Evolutionary conservation across 805 yeast genomes (phyloP).

Genomic region (Yamadazyma akitaensis): DNA sequence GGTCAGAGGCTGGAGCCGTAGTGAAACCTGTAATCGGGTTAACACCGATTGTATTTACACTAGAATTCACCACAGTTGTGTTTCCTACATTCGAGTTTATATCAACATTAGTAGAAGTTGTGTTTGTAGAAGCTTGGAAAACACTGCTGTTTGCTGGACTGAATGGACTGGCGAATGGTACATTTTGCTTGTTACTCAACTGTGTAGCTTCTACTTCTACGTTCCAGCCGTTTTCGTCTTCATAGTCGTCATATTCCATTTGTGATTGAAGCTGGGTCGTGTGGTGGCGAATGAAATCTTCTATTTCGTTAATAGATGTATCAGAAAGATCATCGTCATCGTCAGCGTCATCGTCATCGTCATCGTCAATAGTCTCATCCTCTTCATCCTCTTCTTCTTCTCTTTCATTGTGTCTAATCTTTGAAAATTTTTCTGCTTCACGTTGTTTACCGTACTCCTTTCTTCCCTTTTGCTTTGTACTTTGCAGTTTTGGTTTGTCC

Average conservation of each 20-base stretch:
- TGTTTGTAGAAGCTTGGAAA: background rate
- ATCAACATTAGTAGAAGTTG: background rate
- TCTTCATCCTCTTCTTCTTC: background rate
- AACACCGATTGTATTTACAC: background rate
- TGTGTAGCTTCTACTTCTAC: constrained; percentile 2
- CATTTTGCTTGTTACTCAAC: background rate
- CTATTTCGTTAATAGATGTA: constrained; percentile 33
- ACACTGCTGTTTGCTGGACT: constrained; percentile 1
- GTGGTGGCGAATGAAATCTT: constrained; percentile 33
- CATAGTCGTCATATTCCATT: constrained; percentile 1
- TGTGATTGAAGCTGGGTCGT: constrained; percentile 23
- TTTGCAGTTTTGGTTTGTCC: constrained; percentile 2
- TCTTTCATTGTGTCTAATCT: too few relatives aligned
- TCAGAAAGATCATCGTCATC: constrained; percentile 2
- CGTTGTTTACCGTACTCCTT: background rate
- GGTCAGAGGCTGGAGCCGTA: background rate
- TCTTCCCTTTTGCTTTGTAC: background rate
- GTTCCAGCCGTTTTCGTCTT: background rate
- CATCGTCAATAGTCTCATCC: background rate
- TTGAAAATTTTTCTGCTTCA: background rate
- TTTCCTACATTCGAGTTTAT: background rate
- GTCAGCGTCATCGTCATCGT: constrained; percentile 1
- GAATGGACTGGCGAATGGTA: background rate
- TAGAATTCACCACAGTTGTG: background rate
- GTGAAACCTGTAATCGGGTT: background rate